Percentiles rank a stretch among this genome's conserved stretches.
phyloP scores from a whole-genome alignment of 768 basidiomycete species.

The Lentinula sp. region DNA sequence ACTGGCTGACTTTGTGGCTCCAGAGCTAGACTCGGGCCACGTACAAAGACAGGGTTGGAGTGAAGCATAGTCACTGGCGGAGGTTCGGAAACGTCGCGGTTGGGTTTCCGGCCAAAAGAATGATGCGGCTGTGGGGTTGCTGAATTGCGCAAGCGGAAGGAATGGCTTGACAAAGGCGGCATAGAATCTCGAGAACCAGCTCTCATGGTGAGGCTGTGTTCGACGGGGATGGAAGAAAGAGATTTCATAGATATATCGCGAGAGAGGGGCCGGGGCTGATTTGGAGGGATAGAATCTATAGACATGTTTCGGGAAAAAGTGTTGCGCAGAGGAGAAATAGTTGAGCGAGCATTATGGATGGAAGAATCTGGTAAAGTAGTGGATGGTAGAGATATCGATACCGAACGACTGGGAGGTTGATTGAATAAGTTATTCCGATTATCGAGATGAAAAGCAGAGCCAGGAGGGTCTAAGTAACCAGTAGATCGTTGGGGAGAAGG shows the following conservation, averaged over 20 bases:
- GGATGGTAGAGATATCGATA: constrained; percentile 17
- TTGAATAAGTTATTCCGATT: constrained; percentile 12
- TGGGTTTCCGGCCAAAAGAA: constrained; percentile 67
- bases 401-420: constrained; percentile 17
- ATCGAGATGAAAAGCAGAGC: constrained; percentile 30
- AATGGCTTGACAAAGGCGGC: constrained; percentile 35
- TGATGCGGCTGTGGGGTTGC: constrained; percentile 64
- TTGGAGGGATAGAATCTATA: constrained; percentile 52
- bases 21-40: constrained; percentile 38
- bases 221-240: constrained; percentile 10
- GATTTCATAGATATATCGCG: constrained; percentile 35
- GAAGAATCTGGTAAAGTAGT: constrained; percentile 22
- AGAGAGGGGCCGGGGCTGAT: constrained; percentile 24
- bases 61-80: constrained; percentile 57
- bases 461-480: constrained; percentile 52
- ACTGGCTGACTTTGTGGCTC: constrained; percentile 20
- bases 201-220: not conserved
- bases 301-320: constrained; percentile 59
- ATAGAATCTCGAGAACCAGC: constrained; percentile 35
- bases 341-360: constrained; percentile 29
- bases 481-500: constrained; percentile 13
- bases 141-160: constrained; percentile 61
- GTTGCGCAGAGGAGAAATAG: constrained; percentile 38
- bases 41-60: constrained; percentile 66
- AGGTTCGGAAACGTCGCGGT: constrained; percentile 58